Evolutionary conservation across 352 stramenopile genomes (phyloP), one percentile per base, ranked within the genome.

Genomic region (Globisporangium cederbergense): DNA sequence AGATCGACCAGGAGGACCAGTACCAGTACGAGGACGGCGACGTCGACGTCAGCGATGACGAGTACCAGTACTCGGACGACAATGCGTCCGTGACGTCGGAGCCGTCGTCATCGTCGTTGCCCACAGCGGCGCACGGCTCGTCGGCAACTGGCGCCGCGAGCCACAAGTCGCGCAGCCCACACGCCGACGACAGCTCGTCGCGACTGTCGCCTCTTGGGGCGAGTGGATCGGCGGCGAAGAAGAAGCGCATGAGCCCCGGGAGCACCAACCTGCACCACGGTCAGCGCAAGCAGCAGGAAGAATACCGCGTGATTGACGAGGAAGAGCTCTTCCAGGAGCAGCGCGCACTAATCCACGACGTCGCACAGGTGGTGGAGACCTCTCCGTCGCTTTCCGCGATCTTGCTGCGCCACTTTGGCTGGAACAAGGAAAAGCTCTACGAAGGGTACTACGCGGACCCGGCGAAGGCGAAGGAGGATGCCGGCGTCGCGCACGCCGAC

Each of bases 371-470:
- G 55, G 64, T 96, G n/a, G 79, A 94, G 76, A 81, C 88, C 28
- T 76, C 82, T 49, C 51, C 58, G 13, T 72, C 83, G 13, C 71
- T 89, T 14, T 82, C 83, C 9, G 81, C 81, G 0, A 76, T 96
- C 52, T 70, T 97, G 47, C 70, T 97, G 72, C 85, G 88, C 20
- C 79, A 95, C 65, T 93, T 88, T 68, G 73, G 76, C 22, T 97
- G 90, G 90, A 90, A 96, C 75, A 95, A 96, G 72, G 89, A 97
- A 68, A 92, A 94, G 59, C 67, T 97, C 2, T 90, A 96, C 66
- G 89, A 97, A 65, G 77, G 72, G 2, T 97, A 95, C 70, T 96
- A 92, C 58, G 59, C 75, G 2, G 87, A 97, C 55, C 81, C 86
- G 0, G 68, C 56, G 22, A 84, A 81, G 57, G 83, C 83, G 4